phyloP scores from a whole-genome alignment of 805 yeast species.

The Myxozyma vanderwaltii region DNA sequence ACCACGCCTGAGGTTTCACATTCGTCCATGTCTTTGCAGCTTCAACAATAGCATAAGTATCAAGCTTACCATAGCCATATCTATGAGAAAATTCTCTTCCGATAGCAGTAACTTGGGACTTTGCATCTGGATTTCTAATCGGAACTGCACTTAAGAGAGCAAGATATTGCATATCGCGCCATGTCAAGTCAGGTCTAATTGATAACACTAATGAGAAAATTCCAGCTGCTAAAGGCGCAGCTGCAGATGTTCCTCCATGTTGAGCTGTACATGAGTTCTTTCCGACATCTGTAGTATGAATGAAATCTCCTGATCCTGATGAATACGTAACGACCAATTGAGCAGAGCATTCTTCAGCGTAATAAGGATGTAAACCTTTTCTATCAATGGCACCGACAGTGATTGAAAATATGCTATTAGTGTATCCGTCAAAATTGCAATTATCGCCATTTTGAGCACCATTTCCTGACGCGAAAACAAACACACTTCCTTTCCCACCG shows the following conservation, averaged over 20 bases:
- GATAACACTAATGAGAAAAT: slow-evolving; percentile 78
- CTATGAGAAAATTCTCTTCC: slow-evolving; percentile 74
- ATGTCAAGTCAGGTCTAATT: slow-evolving; percentile 83
- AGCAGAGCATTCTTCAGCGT: slow-evolving; percentile 92
- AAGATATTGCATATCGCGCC: slow-evolving; percentile 94
- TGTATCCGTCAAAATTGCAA: slow-evolving; percentile 96
- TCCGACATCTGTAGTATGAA: slow-evolving; percentile 65
- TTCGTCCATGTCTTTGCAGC: slow-evolving; percentile 74
- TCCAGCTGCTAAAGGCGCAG: slow-evolving; percentile 99
- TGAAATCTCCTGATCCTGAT: slow-evolving; percentile 86
- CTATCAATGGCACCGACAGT: slow-evolving; percentile 94
- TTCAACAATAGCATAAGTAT: slow-evolving; percentile 73
- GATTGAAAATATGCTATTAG: slow-evolving; percentile 90
- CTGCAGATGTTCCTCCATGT: slow-evolving; percentile 98
- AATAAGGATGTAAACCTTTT: slow-evolving; percentile 81
- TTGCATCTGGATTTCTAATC: slow-evolving; percentile 64
- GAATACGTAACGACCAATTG: slow-evolving; percentile 92
- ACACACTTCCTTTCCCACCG: slow-evolving; percentile 75
- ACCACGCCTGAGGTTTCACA: slow-evolving; percentile 93
- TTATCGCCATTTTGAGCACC: slow-evolving; percentile 83
- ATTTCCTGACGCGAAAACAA: slow-evolving; percentile 95
- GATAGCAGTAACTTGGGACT: slow-evolving; percentile 72
- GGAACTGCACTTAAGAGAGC: slow-evolving; percentile 71
- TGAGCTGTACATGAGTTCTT: slow-evolving; percentile 68
- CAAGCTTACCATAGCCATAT: slow-evolving; percentile 91